Evolutionary conservation across 768 basidiomycete genomes (phyloP).

Genomic region (Leccinum uliginosum): DNA sequence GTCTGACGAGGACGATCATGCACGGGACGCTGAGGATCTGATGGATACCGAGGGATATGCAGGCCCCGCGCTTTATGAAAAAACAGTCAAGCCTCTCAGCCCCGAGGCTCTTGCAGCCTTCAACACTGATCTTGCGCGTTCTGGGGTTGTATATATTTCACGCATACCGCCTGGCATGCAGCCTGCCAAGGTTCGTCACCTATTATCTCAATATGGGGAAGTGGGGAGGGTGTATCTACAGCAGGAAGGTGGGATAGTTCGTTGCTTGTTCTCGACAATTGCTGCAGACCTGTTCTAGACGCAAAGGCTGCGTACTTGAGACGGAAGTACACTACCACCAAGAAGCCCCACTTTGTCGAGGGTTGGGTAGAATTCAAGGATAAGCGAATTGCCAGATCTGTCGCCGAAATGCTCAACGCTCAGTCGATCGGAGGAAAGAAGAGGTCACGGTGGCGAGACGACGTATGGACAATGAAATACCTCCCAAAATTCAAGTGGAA

Average conservation of each 20-base stretch:
- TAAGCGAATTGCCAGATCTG: constrained; percentile 83
- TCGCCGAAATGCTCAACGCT: constrained; percentile 95
- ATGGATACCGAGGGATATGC: constrained; percentile 60
- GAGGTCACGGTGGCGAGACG: constrained; percentile 86
- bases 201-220: constrained; percentile 87
- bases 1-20: constrained; percentile 16
- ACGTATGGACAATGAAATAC: constrained; percentile 99
- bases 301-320: constrained; percentile 83
- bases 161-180: constrained; percentile 98
- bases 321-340: constrained; percentile 75
- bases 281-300: constrained; percentile 41
- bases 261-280: background rate
- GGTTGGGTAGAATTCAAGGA: constrained; percentile 99
- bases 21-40: constrained; percentile 21
- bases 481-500: constrained; percentile 97
- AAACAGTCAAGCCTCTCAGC: constrained; percentile 69
- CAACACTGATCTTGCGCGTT: constrained; percentile 64
- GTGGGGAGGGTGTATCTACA: constrained; percentile 91
- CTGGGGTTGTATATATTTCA: constrained; percentile 92
- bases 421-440: constrained; percentile 94
- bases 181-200: constrained; percentile 90
- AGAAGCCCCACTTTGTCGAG: constrained; percentile 86
- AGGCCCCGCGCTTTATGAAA: constrained; percentile 37
- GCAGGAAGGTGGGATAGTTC: constrained; percentile 65
- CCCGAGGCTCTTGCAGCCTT: constrained; percentile 72